Conservation (phyloP, 2,329 filamentous ascomycete genomes). For the Fusarium continuum region DNA sequence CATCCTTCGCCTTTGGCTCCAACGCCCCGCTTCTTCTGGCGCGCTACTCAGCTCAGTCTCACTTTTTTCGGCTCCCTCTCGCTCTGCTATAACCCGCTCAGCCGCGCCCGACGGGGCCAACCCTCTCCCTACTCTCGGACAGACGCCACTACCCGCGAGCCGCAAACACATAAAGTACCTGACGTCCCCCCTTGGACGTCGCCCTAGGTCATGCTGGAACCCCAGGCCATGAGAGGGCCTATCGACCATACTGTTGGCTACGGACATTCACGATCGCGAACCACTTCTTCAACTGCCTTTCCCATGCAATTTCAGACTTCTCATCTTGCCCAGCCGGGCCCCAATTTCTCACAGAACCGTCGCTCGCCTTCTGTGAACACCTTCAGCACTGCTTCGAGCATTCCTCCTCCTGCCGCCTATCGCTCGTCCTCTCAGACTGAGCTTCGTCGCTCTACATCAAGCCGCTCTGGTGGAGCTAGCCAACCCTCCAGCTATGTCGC, state of each 20-base stretch:
- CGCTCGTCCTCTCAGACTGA: conserved; percentile 65
- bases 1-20: conserved; percentile 11
- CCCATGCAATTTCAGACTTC: conserved; percentile 49
- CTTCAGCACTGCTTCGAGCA: conserved; percentile 76
- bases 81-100: conserved; percentile 33
- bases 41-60: conserved; percentile 41
- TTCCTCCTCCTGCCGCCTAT: conserved; percentile 66
- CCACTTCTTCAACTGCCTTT: conserved; percentile 65
- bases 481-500: conserved; percentile 87
- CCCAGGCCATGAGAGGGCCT: conserved; percentile 46
- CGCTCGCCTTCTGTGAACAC: conserved; percentile 73
- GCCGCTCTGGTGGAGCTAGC: conserved; percentile 70
- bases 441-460: conserved; percentile 81
- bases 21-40: conserved; percentile 36
- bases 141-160: conserved; percentile 38
- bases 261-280: conserved; percentile 64
- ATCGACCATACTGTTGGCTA: conserved; percentile 53
- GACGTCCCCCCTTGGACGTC: conserved; percentile 27
- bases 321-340: conserved; percentile 47
- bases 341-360: conserved; percentile 54
- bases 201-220: conserved; percentile 45
- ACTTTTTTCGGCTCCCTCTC: conserved; percentile 44
- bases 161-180: conserved; percentile 36
- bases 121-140: conserved; percentile 38
- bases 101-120: conserved; percentile 37